Percentiles rank a stretch among this genome's conserved stretches.
phyloP scores from a whole-genome alignment of 148 eudicot genomes.

The Cornus florida region DNA sequence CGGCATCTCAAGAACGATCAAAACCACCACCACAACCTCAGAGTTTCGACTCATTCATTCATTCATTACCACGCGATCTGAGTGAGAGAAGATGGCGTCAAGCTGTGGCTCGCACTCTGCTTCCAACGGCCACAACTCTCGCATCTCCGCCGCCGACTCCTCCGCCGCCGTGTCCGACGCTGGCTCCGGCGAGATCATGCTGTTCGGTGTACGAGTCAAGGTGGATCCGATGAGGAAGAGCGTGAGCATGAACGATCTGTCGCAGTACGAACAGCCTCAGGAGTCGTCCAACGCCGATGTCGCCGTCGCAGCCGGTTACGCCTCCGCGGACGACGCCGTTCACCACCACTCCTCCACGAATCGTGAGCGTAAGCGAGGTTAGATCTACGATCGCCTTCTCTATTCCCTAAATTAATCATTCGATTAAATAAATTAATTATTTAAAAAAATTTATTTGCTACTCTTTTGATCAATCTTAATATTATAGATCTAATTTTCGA shows the following conservation, averaged over 20 bases:
- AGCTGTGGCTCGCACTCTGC: not conserved
- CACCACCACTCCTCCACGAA: slow-evolving; percentile 25
- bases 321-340: slow-evolving; percentile 70
- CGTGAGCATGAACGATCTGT: slow-evolving; percentile 67
- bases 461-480: not conserved
- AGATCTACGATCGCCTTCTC: slow-evolving; percentile 15
- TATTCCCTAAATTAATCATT: not conserved
- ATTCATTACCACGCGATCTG: not conserved
- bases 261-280: slow-evolving; percentile 49
- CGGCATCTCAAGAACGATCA: not conserved
- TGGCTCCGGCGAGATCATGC: slow-evolving; percentile 50
- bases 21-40: not conserved
- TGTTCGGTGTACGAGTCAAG: slow-evolving; percentile 73
- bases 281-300: slow-evolving; percentile 16
- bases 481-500: no score
- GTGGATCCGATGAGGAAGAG: slow-evolving; percentile 81
- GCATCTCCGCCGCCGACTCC: not conserved
- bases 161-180: slow-evolving; percentile 12
- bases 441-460: no score
- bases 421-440: no score
- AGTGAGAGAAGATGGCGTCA: not conserved
- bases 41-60: no score
- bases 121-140: not conserved
- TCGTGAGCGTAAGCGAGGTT: slow-evolving; percentile 80
- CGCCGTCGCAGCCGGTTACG: slow-evolving; percentile 39